Conservation (phyloP, 768 basidiomycete species). For the Pilatotrama ljubarskyi region DNA sequence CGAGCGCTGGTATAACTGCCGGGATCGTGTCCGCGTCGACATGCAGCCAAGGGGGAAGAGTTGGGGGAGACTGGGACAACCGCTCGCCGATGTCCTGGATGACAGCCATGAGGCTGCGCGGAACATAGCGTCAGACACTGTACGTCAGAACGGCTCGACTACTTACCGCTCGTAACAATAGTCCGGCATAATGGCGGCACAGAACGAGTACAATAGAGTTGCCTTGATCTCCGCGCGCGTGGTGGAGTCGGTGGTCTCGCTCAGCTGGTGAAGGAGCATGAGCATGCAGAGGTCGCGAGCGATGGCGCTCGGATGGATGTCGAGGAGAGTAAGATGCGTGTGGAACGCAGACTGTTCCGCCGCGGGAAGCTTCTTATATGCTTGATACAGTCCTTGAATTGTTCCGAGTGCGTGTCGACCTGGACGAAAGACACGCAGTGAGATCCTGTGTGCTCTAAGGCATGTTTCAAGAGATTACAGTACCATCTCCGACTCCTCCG, state of each 20-base stretch:
- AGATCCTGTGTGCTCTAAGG: too few relatives aligned
- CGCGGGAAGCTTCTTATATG: background rate
- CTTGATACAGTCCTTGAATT: conserved; percentile 8
- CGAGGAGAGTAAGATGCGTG: conserved; percentile 21
- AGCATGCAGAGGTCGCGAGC: conserved; percentile 22
- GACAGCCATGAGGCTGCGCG: background rate
- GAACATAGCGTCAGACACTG: background rate
- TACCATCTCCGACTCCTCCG: conserved; percentile 27
- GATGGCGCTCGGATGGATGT: conserved; percentile 19
- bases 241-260: background rate
- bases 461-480: background rate
- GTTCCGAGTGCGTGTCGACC: conserved; percentile 17
- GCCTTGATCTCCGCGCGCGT: conserved; percentile 15
- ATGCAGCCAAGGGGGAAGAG: background rate
- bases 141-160: background rate
- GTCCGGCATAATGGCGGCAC: background rate
- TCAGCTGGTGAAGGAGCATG: conserved; percentile 15
- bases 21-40: background rate
- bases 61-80: background rate
- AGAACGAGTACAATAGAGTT: conserved; percentile 7
- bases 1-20: background rate
- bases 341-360: background rate
- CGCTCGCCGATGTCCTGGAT: background rate
- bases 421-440: background rate
- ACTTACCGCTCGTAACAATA: conserved; percentile 10